Evolutionary conservation across 2,329 filamentous ascomycete genomes (phyloP).

Genomic region (Diaporthe longicolla): DNA sequence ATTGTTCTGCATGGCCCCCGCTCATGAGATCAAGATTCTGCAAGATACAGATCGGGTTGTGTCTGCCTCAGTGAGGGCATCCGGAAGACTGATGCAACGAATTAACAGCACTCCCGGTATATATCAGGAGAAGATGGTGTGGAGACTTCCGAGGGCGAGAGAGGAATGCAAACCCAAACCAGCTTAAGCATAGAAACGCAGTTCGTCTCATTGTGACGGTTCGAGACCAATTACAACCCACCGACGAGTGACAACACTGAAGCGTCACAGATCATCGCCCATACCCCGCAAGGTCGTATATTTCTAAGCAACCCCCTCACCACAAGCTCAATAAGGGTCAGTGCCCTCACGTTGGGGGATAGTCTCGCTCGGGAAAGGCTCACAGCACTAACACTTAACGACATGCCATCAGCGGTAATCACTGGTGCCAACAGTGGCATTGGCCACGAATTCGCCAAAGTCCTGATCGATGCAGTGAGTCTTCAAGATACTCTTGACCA

Average conservation of each 20-base stretch:
- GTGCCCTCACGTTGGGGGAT: neutral
- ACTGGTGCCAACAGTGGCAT: slow-evolving; percentile 59
- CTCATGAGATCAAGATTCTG: neutral
- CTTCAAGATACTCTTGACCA: neutral
- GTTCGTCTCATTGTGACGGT: slow-evolving; percentile 4
- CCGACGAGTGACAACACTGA: neutral
- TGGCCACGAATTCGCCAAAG: slow-evolving; percentile 52
- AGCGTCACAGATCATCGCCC: slow-evolving; percentile 8
- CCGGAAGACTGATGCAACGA: slow-evolving; percentile 1
- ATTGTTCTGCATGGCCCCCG: neutral
- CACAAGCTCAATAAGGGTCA: neutral
- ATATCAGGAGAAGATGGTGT: slow-evolving; percentile 1
- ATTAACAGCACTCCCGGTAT: neutral
- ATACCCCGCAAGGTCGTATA: slow-evolving; percentile 28
- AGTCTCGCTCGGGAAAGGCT: neutral
- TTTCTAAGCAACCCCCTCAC: slow-evolving; percentile 21
- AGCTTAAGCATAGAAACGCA: slow-evolving; percentile 2
- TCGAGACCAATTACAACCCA: neutral
- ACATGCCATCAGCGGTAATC: slow-evolving; percentile 56
- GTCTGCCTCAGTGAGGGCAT: neutral
- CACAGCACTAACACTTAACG: neutral
- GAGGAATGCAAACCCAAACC: neutral
- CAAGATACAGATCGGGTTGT: neutral
- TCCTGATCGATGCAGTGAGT: slow-evolving; percentile 44
- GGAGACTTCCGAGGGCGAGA: neutral